Percentiles rank a stretch among this genome's conserved stretches.
These are phyloP conservation scores for Melampsora americana DNA, from an alignment of 1,284 basidiomycete species.

Conservation along the genomic window DNA sequence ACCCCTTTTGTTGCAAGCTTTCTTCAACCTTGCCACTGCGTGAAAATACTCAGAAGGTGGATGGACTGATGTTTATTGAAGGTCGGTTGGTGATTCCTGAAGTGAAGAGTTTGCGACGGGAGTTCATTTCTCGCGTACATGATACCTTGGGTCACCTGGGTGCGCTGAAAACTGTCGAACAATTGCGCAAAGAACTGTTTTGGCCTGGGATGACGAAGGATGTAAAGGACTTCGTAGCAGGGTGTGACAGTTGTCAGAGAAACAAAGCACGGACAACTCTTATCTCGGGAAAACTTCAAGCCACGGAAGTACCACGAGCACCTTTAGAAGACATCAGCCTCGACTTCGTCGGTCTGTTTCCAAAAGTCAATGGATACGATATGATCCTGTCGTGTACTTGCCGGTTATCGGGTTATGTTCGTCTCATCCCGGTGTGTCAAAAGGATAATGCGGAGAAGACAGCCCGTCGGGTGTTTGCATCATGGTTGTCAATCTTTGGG, in stretches of 20 bases:
- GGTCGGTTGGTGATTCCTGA: conserved; percentile 53
- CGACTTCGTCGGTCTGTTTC: conserved; percentile 1
- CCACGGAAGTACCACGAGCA: background rate
- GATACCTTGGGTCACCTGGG: conserved; percentile 56
- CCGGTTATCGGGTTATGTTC: background rate
- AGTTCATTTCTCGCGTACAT: conserved; percentile 51
- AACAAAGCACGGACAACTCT: conserved; percentile 40
- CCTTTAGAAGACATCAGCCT: too few species aligned
- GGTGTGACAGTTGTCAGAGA: conserved; percentile 45
- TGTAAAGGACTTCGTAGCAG: background rate
- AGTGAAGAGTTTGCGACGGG: conserved; percentile 45
- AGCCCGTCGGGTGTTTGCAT: background rate
- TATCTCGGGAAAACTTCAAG: conserved; percentile 17
- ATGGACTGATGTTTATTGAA: conserved; percentile 53
- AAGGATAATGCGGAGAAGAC: background rate
- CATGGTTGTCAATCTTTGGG: background rate
- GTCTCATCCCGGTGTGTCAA: background rate
- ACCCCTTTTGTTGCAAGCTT: background rate
- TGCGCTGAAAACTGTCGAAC: conserved; percentile 54
- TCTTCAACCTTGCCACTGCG: background rate
- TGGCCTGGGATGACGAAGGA: conserved; percentile 57
- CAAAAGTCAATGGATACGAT: background rate
- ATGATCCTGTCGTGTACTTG: too few species aligned
- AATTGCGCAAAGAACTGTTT: conserved; percentile 53
- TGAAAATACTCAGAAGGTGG: background rate